phyloP scores from a whole-genome alignment of 257 asterid genomes.

The Penstemon newberryi region DNA sequence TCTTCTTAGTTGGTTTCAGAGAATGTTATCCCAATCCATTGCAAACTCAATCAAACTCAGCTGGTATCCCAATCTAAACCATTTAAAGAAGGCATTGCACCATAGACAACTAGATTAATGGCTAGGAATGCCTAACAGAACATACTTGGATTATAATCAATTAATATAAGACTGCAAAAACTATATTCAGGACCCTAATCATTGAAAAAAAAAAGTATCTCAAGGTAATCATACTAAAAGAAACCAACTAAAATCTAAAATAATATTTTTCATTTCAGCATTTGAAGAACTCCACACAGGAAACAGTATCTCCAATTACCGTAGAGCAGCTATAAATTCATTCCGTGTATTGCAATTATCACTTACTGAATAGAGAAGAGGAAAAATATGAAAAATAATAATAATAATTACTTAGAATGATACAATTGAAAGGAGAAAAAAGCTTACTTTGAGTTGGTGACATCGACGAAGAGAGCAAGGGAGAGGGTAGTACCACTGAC shows the following conservation, averaged over 20 bases:
- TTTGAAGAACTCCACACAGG: not conserved
- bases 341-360: not conserved
- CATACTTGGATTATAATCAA: not conserved
- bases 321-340: not conserved
- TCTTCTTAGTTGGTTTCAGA: not conserved
- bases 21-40: not conserved
- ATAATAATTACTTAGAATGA: not conserved
- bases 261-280: not conserved
- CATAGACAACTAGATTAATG: not conserved
- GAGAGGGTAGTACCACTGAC: constrained; percentile 59
- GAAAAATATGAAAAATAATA: not conserved
- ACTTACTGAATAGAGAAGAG: not conserved
- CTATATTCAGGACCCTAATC: not conserved
- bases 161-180: not conserved
- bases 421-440: constrained; percentile 7
- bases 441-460: constrained; percentile 80
- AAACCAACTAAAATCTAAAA: not conserved
- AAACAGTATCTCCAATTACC: not conserved
- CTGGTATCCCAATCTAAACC: not conserved
- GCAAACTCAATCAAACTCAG: not conserved
- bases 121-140: not conserved
- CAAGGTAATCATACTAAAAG: not conserved
- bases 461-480: constrained; percentile 77
- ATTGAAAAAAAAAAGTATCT: not conserved
- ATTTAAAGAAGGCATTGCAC: not conserved